phyloP scores from a whole-genome alignment of 2,329 filamentous ascomycete species.

The Neonectria sp. region DNA sequence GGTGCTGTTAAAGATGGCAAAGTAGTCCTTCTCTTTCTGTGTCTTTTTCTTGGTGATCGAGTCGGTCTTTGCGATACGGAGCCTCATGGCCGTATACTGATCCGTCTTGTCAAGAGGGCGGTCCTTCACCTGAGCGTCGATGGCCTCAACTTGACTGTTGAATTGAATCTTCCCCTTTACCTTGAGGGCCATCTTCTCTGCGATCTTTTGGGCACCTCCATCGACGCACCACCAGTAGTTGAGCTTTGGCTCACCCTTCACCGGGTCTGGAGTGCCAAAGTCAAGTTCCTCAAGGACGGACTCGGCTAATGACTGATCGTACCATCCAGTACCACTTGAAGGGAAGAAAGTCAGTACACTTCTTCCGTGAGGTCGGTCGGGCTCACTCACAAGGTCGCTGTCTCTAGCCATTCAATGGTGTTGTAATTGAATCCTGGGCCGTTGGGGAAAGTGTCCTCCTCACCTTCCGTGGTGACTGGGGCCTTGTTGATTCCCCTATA shows the following conservation, averaged over 20 bases:
- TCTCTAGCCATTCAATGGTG: conserved; percentile 44
- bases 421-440: conserved; percentile 35
- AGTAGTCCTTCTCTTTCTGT: conserved; percentile 32
- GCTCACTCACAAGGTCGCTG: conserved; percentile 34
- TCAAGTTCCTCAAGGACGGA: conserved; percentile 39
- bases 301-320: conserved; percentile 39
- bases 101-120: neutral
- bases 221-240: conserved; percentile 42
- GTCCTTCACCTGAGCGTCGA: conserved; percentile 27
- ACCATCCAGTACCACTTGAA: conserved; percentile 40
- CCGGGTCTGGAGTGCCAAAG: conserved; percentile 13
- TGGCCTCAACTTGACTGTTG: conserved; percentile 33
- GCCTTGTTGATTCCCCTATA: neutral
- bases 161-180: conserved; percentile 21
- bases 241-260: neutral
- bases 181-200: conserved; percentile 25
- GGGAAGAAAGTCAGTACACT: neutral
- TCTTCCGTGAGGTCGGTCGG: neutral
- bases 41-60: neutral
- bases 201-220: conserved; percentile 34
- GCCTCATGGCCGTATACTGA: conserved; percentile 21
- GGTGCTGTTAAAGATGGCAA: conserved; percentile 39
- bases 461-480: neutral
- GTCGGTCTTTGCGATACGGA: conserved; percentile 18
- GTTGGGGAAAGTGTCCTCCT: neutral